phyloP scores from a whole-genome alignment of 2,329 filamentous ascomycete species.

The Diplodia seriata region DNA sequence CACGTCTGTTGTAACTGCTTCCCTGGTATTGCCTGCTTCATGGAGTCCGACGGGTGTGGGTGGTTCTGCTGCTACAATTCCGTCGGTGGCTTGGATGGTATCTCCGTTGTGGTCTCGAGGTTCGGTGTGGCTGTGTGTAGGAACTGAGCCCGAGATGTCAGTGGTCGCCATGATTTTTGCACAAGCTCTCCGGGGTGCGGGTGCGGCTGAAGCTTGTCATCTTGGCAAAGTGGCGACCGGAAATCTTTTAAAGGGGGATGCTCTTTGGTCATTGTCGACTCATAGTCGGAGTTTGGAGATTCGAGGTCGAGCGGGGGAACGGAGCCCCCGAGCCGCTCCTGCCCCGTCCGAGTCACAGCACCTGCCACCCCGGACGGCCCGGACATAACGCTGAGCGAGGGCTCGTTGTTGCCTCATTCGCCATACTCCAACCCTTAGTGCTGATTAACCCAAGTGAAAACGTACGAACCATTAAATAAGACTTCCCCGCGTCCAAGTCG shows the following conservation, averaged over 20 bases:
- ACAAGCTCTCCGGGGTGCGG: neutral
- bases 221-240: neutral
- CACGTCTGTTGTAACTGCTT: neutral
- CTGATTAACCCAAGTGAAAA: neutral
- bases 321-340: neutral
- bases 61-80: neutral
- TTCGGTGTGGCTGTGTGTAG: neutral
- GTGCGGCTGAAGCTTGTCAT: neutral
- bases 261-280: neutral
- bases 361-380: neutral
- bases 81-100: neutral
- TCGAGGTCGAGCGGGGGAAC: neutral
- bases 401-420: neutral
- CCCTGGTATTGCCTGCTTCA: neutral
- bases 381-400: conserved; percentile 10
- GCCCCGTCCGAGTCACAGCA: neutral
- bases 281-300: neutral
- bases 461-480: neutral
- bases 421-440: neutral
- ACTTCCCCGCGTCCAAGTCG: neutral
- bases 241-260: neutral
- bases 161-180: neutral
- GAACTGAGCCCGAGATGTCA: neutral
- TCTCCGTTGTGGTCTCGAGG: neutral
- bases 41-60: neutral